Evolutionary conservation across 768 basidiomycete genomes (phyloP).

Genomic region (Leccinum imitatum): DNA sequence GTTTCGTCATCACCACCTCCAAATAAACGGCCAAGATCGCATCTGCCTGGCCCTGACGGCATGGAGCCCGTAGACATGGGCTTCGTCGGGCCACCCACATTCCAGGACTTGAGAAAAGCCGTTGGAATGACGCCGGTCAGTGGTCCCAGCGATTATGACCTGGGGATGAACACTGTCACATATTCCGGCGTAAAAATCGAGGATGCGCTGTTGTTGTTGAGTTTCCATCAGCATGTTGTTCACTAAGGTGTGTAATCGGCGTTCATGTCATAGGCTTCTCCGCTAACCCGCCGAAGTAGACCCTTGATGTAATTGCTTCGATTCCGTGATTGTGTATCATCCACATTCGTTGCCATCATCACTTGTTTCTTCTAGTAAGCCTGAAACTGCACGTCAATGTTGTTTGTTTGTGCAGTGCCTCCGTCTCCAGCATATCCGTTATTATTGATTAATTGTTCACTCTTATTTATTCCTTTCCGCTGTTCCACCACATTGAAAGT

Average conservation of each 20-base stretch:
- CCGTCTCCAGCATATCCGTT: conserved; percentile 32
- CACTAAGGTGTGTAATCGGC: conserved; percentile 38
- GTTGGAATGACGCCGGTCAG: conserved; percentile 21
- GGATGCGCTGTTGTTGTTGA: conserved; percentile 71
- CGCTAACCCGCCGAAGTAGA: conserved; percentile 18
- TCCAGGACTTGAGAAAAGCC: conserved; percentile 52
- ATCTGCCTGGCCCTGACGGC: conserved; percentile 31
- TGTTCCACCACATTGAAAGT: conserved; percentile 5
- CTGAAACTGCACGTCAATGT: conserved; percentile 8
- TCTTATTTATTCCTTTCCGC: conserved; percentile 25
- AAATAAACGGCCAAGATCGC: conserved; percentile 30
- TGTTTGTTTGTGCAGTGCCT: conserved; percentile 12
- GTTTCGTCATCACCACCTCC: conserved; percentile 42
- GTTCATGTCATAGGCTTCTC: background rate
- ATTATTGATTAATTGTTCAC: conserved; percentile 36
- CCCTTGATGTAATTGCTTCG: conserved; percentile 12
- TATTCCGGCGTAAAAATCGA: conserved; percentile 64
- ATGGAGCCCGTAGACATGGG: conserved; percentile 34
- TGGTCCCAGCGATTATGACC: conserved; percentile 26
- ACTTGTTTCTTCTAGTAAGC: conserved; percentile 11
- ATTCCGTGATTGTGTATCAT: conserved; percentile 23
- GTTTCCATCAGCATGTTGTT: conserved; percentile 68
- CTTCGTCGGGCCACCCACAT: conserved; percentile 41
- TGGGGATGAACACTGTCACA: conserved; percentile 29
- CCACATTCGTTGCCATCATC: conserved; percentile 11